These are phyloP conservation scores for Chamaecyparis obtusa DNA, from an alignment of 75 land plant genomes.

Conservation along the genomic window DNA sequence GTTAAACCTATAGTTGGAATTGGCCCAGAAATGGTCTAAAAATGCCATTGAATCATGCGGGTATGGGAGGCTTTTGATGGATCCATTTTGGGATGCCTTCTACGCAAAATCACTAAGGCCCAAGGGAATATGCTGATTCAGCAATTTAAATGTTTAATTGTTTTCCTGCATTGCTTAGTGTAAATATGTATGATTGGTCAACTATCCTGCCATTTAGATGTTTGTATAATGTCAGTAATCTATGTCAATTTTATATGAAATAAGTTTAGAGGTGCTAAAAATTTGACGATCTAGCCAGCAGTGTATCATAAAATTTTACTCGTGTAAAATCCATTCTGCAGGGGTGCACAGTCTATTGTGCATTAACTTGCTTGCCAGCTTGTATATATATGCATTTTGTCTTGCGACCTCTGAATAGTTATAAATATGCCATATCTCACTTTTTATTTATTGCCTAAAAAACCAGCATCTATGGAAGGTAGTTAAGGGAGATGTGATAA, in stretches of 20 bases:
- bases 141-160: background rate
- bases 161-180: background rate
- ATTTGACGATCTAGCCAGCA: background rate
- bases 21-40: no score
- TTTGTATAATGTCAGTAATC: background rate
- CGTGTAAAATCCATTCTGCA: background rate
- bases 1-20: no score
- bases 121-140: no score
- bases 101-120: no score
- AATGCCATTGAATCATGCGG: no score
- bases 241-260: background rate
- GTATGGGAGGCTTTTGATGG: no score
- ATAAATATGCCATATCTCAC: background rate
- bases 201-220: background rate
- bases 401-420: background rate
- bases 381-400: no score
- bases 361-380: background rate
- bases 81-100: no score
- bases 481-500: background rate
- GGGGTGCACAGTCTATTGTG: background rate
- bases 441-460: background rate
- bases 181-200: background rate
- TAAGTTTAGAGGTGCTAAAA: background rate
- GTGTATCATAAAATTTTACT: background rate
- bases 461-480: background rate